These are phyloP conservation scores for Blastomyces gilchristii DNA, from an alignment of 2,329 filamentous ascomycete species.

Conservation along the genomic window DNA sequence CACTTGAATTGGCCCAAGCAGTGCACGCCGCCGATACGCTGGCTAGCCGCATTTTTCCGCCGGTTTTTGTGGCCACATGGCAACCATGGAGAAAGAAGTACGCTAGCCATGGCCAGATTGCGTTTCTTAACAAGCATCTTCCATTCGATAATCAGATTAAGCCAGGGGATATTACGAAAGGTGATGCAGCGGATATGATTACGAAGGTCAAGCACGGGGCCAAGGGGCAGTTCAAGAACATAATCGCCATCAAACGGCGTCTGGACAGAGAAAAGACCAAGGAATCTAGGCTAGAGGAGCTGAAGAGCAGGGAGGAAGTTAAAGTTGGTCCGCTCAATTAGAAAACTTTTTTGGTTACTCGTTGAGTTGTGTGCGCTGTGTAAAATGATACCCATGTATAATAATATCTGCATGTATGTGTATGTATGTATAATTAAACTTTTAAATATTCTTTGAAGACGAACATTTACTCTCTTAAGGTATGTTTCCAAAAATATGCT, in stretches of 20 bases:
- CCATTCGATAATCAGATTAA: constrained; percentile 51
- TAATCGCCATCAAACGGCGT: constrained; percentile 46
- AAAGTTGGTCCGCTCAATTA: constrained; percentile 37
- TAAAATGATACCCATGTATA: constrained; percentile 1
- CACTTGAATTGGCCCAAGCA: constrained; percentile 59
- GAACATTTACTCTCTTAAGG: background rate
- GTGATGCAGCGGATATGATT: constrained; percentile 78
- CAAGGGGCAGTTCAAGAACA: constrained; percentile 48
- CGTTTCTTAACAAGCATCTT: constrained; percentile 34
- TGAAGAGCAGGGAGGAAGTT: constrained; percentile 33
- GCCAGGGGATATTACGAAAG: constrained; percentile 57
- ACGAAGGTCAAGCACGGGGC: constrained; percentile 80
- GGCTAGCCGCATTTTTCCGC: constrained; percentile 56
- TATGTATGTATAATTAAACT: constrained; percentile 1
- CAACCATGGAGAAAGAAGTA: constrained; percentile 60
- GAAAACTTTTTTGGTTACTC: background rate
- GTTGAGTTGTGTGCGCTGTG: background rate
- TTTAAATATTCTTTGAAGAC: background rate
- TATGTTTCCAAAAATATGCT: background rate
- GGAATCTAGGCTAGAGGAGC: constrained; percentile 19
- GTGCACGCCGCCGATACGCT: constrained; percentile 80
- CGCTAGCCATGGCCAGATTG: constrained; percentile 46
- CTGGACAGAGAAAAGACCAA: constrained; percentile 30
- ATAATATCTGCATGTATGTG: background rate
- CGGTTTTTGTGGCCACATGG: constrained; percentile 53